These are phyloP conservation scores for Didymosphaeria variabile DNA, from an alignment of 2,329 filamentous ascomycete genomes.

Conservation along the genomic window DNA sequence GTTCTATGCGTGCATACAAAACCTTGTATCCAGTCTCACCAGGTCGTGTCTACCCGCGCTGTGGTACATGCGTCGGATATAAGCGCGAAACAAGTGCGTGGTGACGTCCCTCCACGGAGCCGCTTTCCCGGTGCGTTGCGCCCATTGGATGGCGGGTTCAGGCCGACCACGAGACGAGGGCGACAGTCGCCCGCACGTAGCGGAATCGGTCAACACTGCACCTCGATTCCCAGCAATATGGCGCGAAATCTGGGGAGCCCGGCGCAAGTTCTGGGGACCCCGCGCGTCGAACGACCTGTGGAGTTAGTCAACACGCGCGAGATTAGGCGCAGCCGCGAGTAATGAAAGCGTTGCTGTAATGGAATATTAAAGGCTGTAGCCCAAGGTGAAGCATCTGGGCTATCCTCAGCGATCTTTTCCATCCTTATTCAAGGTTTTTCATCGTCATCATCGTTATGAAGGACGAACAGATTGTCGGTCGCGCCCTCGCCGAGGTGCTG, in stretches of 20 bases:
- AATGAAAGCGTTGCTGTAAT: conserved; percentile 1
- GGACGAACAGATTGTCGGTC: conserved; percentile 37
- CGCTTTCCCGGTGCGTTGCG: background rate
- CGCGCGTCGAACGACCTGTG: conserved; percentile 7
- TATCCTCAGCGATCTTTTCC: conserved; percentile 1
- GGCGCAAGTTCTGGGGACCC: background rate
- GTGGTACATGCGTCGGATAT: background rate
- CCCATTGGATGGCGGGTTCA: background rate
- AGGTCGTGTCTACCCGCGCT: background rate
- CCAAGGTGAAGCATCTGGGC: background rate
- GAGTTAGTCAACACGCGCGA: conserved; percentile 1
- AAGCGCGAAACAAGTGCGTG: background rate
- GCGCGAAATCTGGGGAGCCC: conserved; percentile 8
- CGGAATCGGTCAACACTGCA: conserved; percentile 11
- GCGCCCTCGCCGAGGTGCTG: conserved; percentile 48
- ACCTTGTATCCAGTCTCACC: background rate
- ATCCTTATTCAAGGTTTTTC: background rate
- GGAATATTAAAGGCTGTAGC: conserved; percentile 11
- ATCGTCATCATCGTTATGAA: conserved; percentile 15
- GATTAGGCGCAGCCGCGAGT: conserved; percentile 10
- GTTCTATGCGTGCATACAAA: background rate
- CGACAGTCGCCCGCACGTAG: conserved; percentile 13
- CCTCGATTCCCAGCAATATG: conserved; percentile 13
- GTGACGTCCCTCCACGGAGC: background rate
- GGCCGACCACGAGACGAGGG: background rate